Percentiles rank a stretch among this genome's conserved stretches.
Evolutionary conservation across 2,329 filamentous ascomycete species (phyloP).

Genomic region (Ampelomyces quisqualis): DNA sequence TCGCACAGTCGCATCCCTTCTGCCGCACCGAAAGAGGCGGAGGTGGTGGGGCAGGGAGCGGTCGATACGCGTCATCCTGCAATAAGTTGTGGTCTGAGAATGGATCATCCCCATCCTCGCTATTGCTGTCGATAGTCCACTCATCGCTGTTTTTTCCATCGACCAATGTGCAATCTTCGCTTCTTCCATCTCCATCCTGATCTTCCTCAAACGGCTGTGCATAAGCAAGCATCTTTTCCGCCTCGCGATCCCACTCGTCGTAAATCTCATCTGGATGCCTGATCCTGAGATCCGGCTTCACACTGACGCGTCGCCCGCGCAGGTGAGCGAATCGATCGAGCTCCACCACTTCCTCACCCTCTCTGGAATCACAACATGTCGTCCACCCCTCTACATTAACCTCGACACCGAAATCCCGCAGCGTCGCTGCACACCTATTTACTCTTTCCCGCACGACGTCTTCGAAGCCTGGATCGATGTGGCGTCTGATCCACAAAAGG

Average conservation of each 20-base stretch:
- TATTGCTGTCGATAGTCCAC: neutral
- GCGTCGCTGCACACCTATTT: conserved; percentile 9
- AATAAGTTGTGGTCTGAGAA: conserved; percentile 1
- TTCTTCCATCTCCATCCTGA: conserved; percentile 3
- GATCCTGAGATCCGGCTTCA: conserved; percentile 17
- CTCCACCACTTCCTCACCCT: neutral
- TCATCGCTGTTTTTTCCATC: conserved; percentile 11
- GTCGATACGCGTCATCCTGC: conserved; percentile 6
- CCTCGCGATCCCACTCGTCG: conserved; percentile 19
- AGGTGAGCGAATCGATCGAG: conserved; percentile 31
- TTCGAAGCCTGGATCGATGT: conserved; percentile 31
- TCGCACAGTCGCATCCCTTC: conserved; percentile 17
- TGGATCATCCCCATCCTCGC: conserved; percentile 2
- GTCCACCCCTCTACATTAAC: conserved; percentile 19
- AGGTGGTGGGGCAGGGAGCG: neutral
- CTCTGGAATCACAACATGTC: conserved; percentile 19
- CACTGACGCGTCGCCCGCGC: conserved; percentile 7
- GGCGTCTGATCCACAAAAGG: conserved; percentile 27
- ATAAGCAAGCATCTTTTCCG: conserved; percentile 9
- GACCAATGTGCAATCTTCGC: conserved; percentile 19
- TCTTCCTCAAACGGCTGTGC: conserved; percentile 9
- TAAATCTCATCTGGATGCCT: conserved; percentile 27
- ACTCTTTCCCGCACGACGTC: conserved; percentile 18
- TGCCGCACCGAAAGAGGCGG: neutral
- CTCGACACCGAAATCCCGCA: conserved; percentile 19